Base-by-base conservation (phyloP, 1,284 basidiomycete species). In the Boletus hoseneyae region DNA sequence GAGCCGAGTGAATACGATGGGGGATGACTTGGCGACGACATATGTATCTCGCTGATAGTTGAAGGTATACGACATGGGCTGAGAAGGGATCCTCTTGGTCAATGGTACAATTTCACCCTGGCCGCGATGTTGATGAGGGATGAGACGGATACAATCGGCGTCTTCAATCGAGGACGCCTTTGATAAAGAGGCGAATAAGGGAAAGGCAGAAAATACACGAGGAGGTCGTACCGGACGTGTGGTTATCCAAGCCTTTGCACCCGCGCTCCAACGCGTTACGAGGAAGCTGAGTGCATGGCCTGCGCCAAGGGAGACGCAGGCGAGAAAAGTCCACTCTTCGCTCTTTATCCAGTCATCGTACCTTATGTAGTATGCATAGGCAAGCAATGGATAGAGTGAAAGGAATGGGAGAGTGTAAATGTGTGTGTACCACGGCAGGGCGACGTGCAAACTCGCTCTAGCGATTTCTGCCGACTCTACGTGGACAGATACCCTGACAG, bases 41-140 rank as follows among this genome's bases (percentile, higher is more conserved):
- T 97, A 99, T 43, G 92, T 94, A 73, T 99, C 96, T 48, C 90
- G 86, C 70, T 99, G 95, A 70, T 98, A 99, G 68, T 79, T 88
- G 78, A 99, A 98, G 15, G 87, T 90, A 67, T 90, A 90, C 1
- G 85, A 82, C 45, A 76, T 73, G 21, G 70, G 72, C 58, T 83
- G 80, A 47, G 70, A 68, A 9, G 75, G 72, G 50, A 76, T 70
- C 59, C 84, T 85, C 72, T 85, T 84, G 53, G 80, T 68, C 7
- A 99, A 73, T 2, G 78, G 73, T 1, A 97, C 92, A 47, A 99
- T 93, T 57, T 96, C 94, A 23, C 93, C 94, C 57, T 88, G 83
- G 19, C 97, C 96, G 51, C 90, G 87, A 69, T 97, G 93, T 21
- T 82, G 74, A 45, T 86, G 80, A 7, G 97, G 95, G 16, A 94